These are phyloP conservation scores for Scheffersomyces lignosus DNA, from an alignment of 805 yeast species.

Conservation along the genomic window DNA sequence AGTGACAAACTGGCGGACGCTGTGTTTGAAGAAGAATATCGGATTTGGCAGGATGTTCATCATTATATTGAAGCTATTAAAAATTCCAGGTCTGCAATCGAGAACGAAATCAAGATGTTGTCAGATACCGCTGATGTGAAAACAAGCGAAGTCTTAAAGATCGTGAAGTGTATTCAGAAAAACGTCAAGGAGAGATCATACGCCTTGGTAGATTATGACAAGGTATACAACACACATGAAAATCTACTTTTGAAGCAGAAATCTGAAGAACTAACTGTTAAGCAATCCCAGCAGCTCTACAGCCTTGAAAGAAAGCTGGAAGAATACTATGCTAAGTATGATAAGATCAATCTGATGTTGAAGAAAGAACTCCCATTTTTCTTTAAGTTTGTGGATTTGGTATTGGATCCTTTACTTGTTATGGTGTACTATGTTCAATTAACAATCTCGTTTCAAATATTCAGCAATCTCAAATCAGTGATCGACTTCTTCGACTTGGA, in stretches of 20 bases:
- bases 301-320: constrained; percentile 27
- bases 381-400: constrained; percentile 27
- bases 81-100: constrained; percentile 11
- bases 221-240: constrained; percentile 27
- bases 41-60: constrained; percentile 19
- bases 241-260: constrained; percentile 32
- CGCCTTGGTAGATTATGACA: constrained; percentile 40
- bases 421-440: constrained; percentile 40
- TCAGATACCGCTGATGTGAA: constrained; percentile 10
- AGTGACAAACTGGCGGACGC: constrained; percentile 6
- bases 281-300: constrained; percentile 26
- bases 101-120: constrained; percentile 11
- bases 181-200: constrained; percentile 28
- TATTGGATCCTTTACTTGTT: constrained; percentile 31
- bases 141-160: constrained; percentile 11
- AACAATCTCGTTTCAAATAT: constrained; percentile 30
- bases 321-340: constrained; percentile 25
- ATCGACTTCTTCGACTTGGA: constrained; percentile 12
- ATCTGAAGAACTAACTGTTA: constrained; percentile 29
- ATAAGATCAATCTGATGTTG: constrained; percentile 35
- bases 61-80: constrained; percentile 16
- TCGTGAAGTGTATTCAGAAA: constrained; percentile 24
- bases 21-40: constrained; percentile 8
- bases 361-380: constrained; percentile 50
- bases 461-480: constrained; percentile 18